Evolutionary conservation across 192 early-diverging fungal genomes (phyloP), one percentile per base, ranked within the genome.

Genomic region (Coemansia sp.): DNA sequence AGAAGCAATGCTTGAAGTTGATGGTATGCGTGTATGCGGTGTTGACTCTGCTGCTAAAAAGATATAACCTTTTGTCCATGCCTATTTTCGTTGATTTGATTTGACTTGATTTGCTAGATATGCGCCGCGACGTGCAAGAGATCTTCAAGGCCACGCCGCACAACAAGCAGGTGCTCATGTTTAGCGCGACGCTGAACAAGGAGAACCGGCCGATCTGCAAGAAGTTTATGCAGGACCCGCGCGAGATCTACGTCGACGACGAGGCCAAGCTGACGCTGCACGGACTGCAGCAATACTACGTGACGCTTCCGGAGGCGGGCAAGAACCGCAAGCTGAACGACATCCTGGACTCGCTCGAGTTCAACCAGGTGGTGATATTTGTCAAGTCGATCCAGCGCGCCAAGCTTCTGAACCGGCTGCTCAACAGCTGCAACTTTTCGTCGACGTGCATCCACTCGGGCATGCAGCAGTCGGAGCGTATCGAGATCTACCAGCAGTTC

Each of bases 141-240:
- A 97, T 98, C 56, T 98, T 98, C 89, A 81, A 87, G 28, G 82
- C 89, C 16, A 97, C 94, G 2, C 94, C 94, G 24, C 94, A 94
- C 83, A 88, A 90, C 83, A 98, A 98, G 85, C 96, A 98, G 75
- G 96, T 98, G 47, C 93, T 98, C 88, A 98, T 98, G 96, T 98
- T 93, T 82, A 91, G 88, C 49, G 96, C 96, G 6, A 98, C 96
- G 29, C 78, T 98, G 55, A 87, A 84, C 84, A 93, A 95, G 83
- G 95, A 97, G 58, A 90, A 93, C 60, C 88, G 92, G 25, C 88
- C 88, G 0, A 84, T 97, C 29, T 95, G 94, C 92, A 94, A 95
- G 65, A 94, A 93, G 83, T 98, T 98, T 67, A 98, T 98, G 96
- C 90, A 94, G 65, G 89, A 91, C 68, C 96, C 96, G 6, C 85